Evolutionary conservation across 345 rosid species (phyloP), one percentile per base, ranked within the genome.

Genomic region (Syzygium aromaticum): DNA sequence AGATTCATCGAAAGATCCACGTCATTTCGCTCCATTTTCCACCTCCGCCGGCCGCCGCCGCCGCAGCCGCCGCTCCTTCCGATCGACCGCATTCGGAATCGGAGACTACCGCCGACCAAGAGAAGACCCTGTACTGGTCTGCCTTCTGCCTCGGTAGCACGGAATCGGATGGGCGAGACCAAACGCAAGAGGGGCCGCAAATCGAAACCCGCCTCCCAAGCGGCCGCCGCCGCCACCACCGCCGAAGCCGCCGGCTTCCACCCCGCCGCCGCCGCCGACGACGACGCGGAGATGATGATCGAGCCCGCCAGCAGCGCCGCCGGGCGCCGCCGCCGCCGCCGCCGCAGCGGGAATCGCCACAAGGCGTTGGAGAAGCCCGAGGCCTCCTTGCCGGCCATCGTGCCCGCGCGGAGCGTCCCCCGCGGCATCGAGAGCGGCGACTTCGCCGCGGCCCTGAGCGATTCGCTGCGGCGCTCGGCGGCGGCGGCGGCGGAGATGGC

Each of bases 121-220:
- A 59, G 64, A 27, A 28, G 64, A 13, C 30, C 16, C 78, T 30
- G 7, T 43, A 43, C 78, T 30, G 8, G 43, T 17, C 78, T 10
- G 23, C 23, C 23, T 33, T 67, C 78, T 67, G 78, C 46, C 2
- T 67, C 78, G 5, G 4, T 1, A 30, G 43, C 12, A 16, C 78
- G 7, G 22, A 3, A 33, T 28, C 43, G 22, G 78, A 93, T 91
- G 92, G 89, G 90, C 30, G 88, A 89, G 30, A 25, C 87, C 85
- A 92, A 89, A 43, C 89, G 90, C 49, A 92, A 91, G 52, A 90
- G 95, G 82, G 96, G 93, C 51, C 92, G 93, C 84, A 92, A 92
- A 85, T 87, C 95, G 86, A 90, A 92, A 86, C 84, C 86, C 88
- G 73, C 86, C 22, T 54, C 78, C 67, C 17, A 53, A 43, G 23